These are phyloP conservation scores for Citrus cavaleriei DNA, from an alignment of 345 rosid species.

Conservation along the genomic window DNA sequence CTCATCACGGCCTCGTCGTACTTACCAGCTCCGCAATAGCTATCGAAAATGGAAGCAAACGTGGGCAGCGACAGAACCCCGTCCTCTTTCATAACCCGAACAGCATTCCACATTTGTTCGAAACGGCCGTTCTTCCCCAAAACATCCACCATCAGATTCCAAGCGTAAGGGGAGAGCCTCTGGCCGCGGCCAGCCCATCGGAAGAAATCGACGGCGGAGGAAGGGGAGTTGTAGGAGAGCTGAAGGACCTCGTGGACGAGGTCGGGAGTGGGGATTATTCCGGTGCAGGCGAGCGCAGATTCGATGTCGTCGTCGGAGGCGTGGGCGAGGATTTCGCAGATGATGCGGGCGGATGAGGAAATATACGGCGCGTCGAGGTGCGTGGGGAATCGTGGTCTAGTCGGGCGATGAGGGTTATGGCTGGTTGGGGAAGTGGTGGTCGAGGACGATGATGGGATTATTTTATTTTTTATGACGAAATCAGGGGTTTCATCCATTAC, in stretches of 20 bases:
- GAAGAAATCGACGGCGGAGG: conserved; percentile 45
- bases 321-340: conserved; percentile 32
- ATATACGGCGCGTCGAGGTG: conserved; percentile 23
- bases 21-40: conserved; percentile 39
- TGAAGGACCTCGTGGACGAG: conserved; percentile 42
- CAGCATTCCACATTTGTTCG: conserved; percentile 59
- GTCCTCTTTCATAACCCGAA: conserved; percentile 51
- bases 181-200: conserved; percentile 39
- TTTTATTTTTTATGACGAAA: neutral
- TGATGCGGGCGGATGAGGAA: conserved; percentile 28
- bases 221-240: conserved; percentile 33
- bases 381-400: conserved; percentile 16
- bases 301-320: conserved; percentile 33
- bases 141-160: conserved; percentile 62
- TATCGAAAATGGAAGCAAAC: conserved; percentile 37
- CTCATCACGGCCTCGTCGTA: conserved; percentile 42
- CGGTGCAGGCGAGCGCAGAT: conserved; percentile 31
- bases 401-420: neutral
- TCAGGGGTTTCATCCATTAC: conserved; percentile 1
- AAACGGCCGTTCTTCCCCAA: conserved; percentile 48
- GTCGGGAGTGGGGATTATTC: conserved; percentile 29
- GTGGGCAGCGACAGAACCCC: conserved; percentile 23
- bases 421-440: neutral
- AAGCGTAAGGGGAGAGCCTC: conserved; percentile 32
- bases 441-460: conserved; percentile 8